Evolutionary conservation across 169 alveolate species (phyloP), one percentile per base, ranked within the genome.

Genomic region (Eimeria praecox): DNA sequence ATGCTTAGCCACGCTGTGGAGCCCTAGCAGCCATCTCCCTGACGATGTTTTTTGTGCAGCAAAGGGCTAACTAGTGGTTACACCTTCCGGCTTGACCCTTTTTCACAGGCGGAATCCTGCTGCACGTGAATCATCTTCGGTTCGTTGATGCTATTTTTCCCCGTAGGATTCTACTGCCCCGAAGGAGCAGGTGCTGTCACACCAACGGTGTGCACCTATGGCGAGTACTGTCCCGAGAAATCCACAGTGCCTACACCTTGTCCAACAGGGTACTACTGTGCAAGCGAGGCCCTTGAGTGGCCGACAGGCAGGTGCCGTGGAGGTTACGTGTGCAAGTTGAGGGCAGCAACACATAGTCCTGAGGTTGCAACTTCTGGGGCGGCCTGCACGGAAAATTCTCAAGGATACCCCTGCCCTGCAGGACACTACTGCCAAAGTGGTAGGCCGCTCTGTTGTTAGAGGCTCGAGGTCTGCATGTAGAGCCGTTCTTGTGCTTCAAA

Each of bases 171-270:
- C 54, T 90, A 40, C 77, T 90, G 95, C 62, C 64, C 89, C 3
- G 88, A 90, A 46, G 95, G 95, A 4, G 69, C 95, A 30, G 87
- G 40, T 24, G 10, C 62, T 49, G 30, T 40, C 56, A 56, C 56
- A 12, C 75, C 83, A 12, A 90, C 64, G 8, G 30, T 42, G 22
- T 91, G 95, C 86, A 62, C 35, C 35, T 38, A 87, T 83, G 98
- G 98, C 24, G 85, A 97, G n/a, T 94, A 95, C 77, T 97, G 98
- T 82, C 97, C 97, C 35, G 95, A 82, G 40, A 97, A 97, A 6
- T 95, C 97, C 16, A 88, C 82, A 40, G 97, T 94, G 20, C 94
- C 97, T 30, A 71, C 94, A 38, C 77, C 93, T 27, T 97, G 98
- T 85, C 97, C 98, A 35, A 95, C 96, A 35, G 98, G 98, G 9